Base-by-base conservation (phyloP, 768 basidiomycete genomes). In the Suillus decipiens region DNA sequence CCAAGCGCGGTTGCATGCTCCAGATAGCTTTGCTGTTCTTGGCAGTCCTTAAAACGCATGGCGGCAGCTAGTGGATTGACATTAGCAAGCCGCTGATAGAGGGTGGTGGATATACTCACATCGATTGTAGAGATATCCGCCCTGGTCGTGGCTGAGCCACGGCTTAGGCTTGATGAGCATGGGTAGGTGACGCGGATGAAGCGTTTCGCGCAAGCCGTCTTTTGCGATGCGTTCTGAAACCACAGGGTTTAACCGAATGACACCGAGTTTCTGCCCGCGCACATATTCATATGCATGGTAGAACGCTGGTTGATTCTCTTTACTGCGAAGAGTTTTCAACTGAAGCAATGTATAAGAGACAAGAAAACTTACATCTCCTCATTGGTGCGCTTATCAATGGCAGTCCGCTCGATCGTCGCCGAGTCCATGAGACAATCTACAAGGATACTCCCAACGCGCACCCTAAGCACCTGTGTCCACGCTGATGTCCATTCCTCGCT, bases 111-210 rank as follows among this genome's bases (percentile, higher is more conserved):
- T 17, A 50, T 6, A 77, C 87, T 58, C 69, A 93, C 92, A 85
- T 66, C 82, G 84, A 71, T 89, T 93, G 68, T 87, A 86, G 28
- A 96, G 76, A 72, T 98, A 98, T 1, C 89, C 93, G 5, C 97
- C 96, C 51, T 89, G 79, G 60, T 90, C 84, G 66, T 87, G 82
- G 62, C 81, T 79, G 2, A 91, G 70, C 96, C 96, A 99, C 0
- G 93, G 92, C 66, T 88, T 89, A 2, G 96, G 96, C 65, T 88
- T 87, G 31, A 96, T 84, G 8, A 99, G 82, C 97, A 99, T 99
- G 10, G 96, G 96, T 28, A 99, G 82, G 75, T 96, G 93, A 2
- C 95, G 92, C 17, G 96, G 95, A 76, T 96, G 95, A 19, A 98
- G 79, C 0, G 90, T 85, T 60, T 87, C 83, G 14, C 80, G 77